A percentile compares a stretch with the other conserved stretches of the same genome.
These are phyloP conservation scores for Aureobasidium musti DNA, from an alignment of 2,329 filamentous ascomycete species.

Conservation along the genomic window DNA sequence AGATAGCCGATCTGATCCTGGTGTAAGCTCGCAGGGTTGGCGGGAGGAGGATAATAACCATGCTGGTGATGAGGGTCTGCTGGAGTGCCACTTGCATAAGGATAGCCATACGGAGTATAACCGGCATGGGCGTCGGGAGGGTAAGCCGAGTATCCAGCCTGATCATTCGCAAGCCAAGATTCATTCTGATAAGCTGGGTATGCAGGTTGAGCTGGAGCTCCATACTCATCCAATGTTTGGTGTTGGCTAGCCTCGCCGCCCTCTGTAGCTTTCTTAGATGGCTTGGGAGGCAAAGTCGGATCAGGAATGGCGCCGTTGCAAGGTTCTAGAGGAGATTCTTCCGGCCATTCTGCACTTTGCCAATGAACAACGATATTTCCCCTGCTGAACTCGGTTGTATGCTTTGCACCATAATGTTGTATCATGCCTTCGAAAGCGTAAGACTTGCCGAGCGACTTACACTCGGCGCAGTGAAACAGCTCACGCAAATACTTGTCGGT, in stretches of 20 bases:
- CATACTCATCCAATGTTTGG: background rate
- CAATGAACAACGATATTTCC: slow-evolving; percentile 75
- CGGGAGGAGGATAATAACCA: background rate
- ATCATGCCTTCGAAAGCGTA: slow-evolving; percentile 78
- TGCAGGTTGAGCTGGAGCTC: background rate
- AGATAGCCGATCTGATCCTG: slow-evolving; percentile 41
- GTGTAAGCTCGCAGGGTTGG: background rate
- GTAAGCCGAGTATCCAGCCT: background rate
- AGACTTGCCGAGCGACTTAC: slow-evolving; percentile 61
- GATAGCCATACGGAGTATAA: slow-evolving; percentile 6
- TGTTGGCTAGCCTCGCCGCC: background rate
- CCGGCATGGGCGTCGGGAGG: background rate
- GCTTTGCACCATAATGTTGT: slow-evolving; percentile 82
- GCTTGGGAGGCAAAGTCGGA: slow-evolving; percentile 17
- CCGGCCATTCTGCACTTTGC: slow-evolving; percentile 76
- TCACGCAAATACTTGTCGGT: slow-evolving; percentile 69
- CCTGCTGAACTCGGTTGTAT: slow-evolving; percentile 68
- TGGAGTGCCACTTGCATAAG: background rate
- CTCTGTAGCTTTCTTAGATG: background rate
- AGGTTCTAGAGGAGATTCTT: slow-evolving; percentile 66
- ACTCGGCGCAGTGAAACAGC: slow-evolving; percentile 69
- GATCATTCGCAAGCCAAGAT: background rate
- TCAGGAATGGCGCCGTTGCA: slow-evolving; percentile 9
- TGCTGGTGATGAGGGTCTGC: slow-evolving; percentile 1
- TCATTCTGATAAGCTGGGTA: background rate